Evolutionary conservation across 441 rosid species (phyloP), one percentile per base, ranked within the genome.

Genomic region (Aquilaria agallochum): DNA sequence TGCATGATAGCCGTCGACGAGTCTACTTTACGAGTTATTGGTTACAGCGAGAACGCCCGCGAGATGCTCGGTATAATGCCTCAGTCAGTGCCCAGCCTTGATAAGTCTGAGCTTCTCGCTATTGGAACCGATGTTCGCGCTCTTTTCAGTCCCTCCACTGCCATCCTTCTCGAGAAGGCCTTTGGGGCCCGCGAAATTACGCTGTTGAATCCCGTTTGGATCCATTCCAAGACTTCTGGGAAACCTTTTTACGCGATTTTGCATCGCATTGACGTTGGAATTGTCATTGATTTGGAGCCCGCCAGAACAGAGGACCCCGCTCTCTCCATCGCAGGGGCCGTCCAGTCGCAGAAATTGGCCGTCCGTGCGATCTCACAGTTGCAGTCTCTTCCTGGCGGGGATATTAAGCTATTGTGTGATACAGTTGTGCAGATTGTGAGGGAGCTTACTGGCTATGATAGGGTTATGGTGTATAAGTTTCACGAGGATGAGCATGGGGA

Each of bases 401-500:
- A 94, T 64, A 80, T 94, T 58, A 85, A 84, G 74, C 76, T 91
- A 30, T 67, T 94, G 51, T 94, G 99, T 74, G 97, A 91, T 30
- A 84, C 99, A 60, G 90, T 94, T 63, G 99, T 91, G 47, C 82
- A 83, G 58, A 78, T 92, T 40, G 97, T 94, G 9, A 81, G 81
- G 68, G 90, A 86, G 71, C 84, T 94, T 3, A 91, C 96, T 0
- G 95, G 95, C 8, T 91, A 94, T 31, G 96, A 94, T 69, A 78
- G 97, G 63, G 96, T 91, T 12, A 91, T 91, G 99, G 97, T 94
- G 55, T 94, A 91, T 70, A 94, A 91, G 76, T 94, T 94, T 73
- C 95, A 91, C 10, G 97, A 94, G 68, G 99, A 94, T 58, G 97
- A 91, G 69, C 99, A 91, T 31, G 99, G 99, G 15, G 97, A 91